phyloP scores from a whole-genome alignment of 2,329 filamentous ascomycete species.

The Thermothelomyces thermophilus region DNA sequence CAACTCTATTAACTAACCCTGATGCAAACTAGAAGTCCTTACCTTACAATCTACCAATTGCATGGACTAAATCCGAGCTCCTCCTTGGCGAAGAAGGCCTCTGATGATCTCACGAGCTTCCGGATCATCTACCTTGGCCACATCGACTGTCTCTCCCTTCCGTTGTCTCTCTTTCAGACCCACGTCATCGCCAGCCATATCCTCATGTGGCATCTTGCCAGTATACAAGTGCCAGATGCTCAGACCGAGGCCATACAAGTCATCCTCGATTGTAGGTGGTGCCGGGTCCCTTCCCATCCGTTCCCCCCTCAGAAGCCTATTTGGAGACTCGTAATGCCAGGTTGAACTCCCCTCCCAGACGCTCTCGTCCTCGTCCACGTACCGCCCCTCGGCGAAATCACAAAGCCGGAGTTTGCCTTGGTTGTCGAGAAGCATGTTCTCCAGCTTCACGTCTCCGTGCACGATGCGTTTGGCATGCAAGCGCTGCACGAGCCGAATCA shows the following conservation, averaged over 20 bases:
- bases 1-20: too few species aligned
- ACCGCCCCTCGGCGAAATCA: conserved; percentile 3
- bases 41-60: too few species aligned
- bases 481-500: neutral
- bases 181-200: neutral
- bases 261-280: conserved; percentile 6
- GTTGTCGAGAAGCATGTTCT: conserved; percentile 7
- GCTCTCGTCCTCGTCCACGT: conserved; percentile 3
- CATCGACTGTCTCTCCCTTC: conserved; percentile 5
- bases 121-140: neutral
- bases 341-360: neutral
- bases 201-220: conserved; percentile 1
- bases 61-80: neutral
- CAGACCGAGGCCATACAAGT: conserved; percentile 8
- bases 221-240: conserved; percentile 13
- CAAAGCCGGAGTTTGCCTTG: conserved; percentile 3
- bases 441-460: conserved; percentile 5
- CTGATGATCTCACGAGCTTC: conserved; percentile 1
- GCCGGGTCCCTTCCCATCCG: neutral
- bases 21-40: too few species aligned
- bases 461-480: conserved; percentile 5
- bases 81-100: conserved; percentile 2
- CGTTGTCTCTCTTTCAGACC: conserved; percentile 1
- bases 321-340: neutral
- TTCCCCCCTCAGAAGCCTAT: neutral